These are phyloP conservation scores for Noccaea caerulescens DNA, from an alignment of 345 rosid species.

Conservation along the genomic window DNA sequence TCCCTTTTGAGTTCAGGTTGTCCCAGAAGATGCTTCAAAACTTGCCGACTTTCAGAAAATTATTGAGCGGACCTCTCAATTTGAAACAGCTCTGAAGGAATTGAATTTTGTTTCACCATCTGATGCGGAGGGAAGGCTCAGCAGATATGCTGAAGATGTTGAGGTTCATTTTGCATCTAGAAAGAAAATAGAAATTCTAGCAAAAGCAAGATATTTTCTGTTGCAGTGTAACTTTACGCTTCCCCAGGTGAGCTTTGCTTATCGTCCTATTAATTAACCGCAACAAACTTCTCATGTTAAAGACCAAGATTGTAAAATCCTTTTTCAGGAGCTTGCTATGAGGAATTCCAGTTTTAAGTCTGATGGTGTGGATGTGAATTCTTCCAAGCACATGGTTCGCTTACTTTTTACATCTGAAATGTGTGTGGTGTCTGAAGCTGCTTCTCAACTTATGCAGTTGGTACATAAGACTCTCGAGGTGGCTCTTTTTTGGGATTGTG, in stretches of 20 bases:
- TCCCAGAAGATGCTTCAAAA: slow-evolving; percentile 92
- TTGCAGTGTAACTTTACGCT: slow-evolving; percentile 74
- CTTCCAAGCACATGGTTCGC: slow-evolving; percentile 62
- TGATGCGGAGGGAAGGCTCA: slow-evolving; percentile 73
- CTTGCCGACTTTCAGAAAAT: slow-evolving; percentile 86
- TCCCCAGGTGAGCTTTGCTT: slow-evolving; percentile 62
- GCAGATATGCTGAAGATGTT: slow-evolving; percentile 81
- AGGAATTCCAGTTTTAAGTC: slow-evolving; percentile 43
- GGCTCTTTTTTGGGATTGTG: slow-evolving; percentile 25
- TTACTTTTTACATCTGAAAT: slow-evolving; percentile 79
- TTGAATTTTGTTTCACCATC: slow-evolving; percentile 69
- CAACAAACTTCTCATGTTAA: slow-evolving; percentile 24
- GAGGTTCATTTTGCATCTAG: slow-evolving; percentile 95
- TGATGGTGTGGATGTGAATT: slow-evolving; percentile 42
- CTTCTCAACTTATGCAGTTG: slow-evolving; percentile 77
- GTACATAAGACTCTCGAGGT: slow-evolving; percentile 88
- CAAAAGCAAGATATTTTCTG: slow-evolving; percentile 83
- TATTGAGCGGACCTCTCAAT: slow-evolving; percentile 64
- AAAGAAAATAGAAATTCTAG: slow-evolving; percentile 83
- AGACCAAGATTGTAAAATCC: slow-evolving; percentile 21
- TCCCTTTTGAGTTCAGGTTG: slow-evolving; percentile 61
- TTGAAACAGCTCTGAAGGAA: slow-evolving; percentile 72
- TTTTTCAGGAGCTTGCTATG: slow-evolving; percentile 60
- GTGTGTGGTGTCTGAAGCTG: slow-evolving; percentile 84
- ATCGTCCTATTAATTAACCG: slow-evolving; percentile 9